Percentiles rank a stretch among this genome's conserved stretches.
phyloP scores from a whole-genome alignment of 2,329 filamentous ascomycete species.

The Apiospora saccharicola region DNA sequence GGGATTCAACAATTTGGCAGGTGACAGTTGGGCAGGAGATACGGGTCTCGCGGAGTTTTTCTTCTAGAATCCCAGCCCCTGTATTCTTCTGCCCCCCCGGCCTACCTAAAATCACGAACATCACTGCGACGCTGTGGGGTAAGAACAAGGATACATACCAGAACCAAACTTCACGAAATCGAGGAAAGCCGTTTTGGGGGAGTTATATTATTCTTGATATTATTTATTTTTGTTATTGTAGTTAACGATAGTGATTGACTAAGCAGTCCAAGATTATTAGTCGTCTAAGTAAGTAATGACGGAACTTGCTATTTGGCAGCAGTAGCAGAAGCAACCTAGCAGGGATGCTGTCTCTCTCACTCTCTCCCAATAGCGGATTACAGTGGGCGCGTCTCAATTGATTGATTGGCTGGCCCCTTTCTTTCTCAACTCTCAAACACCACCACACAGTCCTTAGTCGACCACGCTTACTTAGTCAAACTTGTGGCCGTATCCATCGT shows the following conservation, averaged over 20 bases:
- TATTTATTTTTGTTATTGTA: neutral
- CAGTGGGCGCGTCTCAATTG: neutral
- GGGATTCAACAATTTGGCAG: neutral
- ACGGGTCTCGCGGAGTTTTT: neutral
- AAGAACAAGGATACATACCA: neutral
- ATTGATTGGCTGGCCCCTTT: neutral
- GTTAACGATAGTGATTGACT: neutral
- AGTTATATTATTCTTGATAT: neutral
- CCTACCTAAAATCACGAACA: neutral
- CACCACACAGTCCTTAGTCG: too few species aligned
- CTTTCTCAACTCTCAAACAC: too few species aligned
- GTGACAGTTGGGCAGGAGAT: neutral
- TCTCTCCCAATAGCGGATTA: too few species aligned
- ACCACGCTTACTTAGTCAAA: neutral
- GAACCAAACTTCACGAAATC: neutral
- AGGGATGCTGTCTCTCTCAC: neutral
- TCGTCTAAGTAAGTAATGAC: neutral
- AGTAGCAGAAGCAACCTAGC: neutral
- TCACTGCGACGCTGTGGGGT: neutral
- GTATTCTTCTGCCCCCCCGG: neutral
- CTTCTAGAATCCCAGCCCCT: neutral
- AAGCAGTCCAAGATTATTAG: neutral
- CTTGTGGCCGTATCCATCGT: neutral
- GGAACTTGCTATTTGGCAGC: neutral
- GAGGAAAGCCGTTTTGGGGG: neutral